A percentile compares a stretch with the other conserved stretches of the same genome.
phyloP scores from a whole-genome alignment of 805 yeast genomes.

The Hanseniaspora nectarophila region DNA sequence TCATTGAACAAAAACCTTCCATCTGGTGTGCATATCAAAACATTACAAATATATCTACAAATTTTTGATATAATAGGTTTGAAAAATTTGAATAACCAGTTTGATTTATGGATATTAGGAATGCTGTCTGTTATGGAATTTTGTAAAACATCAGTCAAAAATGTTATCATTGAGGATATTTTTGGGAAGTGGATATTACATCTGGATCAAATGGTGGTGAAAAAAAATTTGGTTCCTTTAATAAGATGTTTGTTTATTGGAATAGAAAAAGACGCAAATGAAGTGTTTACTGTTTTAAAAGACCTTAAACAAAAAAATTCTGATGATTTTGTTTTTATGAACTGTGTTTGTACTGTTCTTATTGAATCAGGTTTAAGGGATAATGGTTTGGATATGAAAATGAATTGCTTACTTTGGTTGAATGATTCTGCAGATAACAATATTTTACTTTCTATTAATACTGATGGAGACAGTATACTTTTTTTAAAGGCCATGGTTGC shows the following conservation, averaged over 20 bases:
- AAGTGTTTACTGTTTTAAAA: slow-evolving; percentile 51
- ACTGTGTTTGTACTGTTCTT: slow-evolving; percentile 58
- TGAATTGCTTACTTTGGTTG: slow-evolving; percentile 73
- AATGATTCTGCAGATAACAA: neutral
- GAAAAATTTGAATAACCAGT: slow-evolving; percentile 41
- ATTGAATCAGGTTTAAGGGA: slow-evolving; percentile 61
- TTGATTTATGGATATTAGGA: slow-evolving; percentile 84
- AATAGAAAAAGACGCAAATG: slow-evolving; percentile 84
- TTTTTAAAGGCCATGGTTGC: slow-evolving; percentile 39
- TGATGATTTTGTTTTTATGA: slow-evolving; percentile 79
- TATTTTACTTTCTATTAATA: neutral
- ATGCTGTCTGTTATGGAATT: slow-evolving; percentile 77
- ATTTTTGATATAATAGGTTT: slow-evolving; percentile 55
- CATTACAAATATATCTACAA: slow-evolving; percentile 61
- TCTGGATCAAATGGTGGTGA: slow-evolving; percentile 39
- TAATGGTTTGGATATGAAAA: slow-evolving; percentile 27
- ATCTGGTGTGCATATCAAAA: slow-evolving; percentile 88
- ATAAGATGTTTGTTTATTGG: slow-evolving; percentile 71
- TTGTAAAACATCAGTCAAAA: slow-evolving; percentile 81
- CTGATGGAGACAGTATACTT: slow-evolving; percentile 37
- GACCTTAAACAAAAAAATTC: slow-evolving; percentile 42
- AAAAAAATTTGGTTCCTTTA: slow-evolving; percentile 53
- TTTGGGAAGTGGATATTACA: slow-evolving; percentile 45
- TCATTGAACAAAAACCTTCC: slow-evolving; percentile 77
- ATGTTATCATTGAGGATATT: slow-evolving; percentile 49